Evolutionary conservation across 2,329 filamentous ascomycete genomes (phyloP).

Genomic region (Mollisiaceae sp.): DNA sequence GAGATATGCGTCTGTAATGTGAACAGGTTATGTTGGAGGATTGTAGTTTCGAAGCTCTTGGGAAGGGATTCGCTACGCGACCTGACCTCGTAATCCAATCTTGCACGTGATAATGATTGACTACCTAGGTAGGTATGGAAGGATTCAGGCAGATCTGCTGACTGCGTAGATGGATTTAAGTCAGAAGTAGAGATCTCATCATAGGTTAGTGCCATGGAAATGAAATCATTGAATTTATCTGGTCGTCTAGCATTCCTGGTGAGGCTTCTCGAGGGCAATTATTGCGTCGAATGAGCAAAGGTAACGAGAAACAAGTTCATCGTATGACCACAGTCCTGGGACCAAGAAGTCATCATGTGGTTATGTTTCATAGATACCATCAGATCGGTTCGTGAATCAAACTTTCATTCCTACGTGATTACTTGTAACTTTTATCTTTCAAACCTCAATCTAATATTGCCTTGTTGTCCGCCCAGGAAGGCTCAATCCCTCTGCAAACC

Average conservation of each 20-base stretch:
- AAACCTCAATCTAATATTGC: conserved; percentile 58
- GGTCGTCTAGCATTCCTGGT: not conserved
- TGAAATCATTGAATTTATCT: no score
- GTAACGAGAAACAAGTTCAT: not conserved
- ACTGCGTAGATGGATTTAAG: not conserved
- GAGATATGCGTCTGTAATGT: conserved; percentile 13
- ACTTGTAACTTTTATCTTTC: not conserved
- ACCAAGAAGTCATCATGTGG: not conserved
- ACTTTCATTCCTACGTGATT: not conserved
- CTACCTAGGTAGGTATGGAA: not conserved
- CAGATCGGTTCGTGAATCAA: not conserved
- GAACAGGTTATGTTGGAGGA: conserved; percentile 24
- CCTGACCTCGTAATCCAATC: conserved; percentile 1
- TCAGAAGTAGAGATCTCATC: no score
- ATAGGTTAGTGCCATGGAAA: no score
- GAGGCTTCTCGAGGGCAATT: not conserved
- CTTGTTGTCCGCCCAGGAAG: conserved; percentile 67
- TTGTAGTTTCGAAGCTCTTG: conserved; percentile 18
- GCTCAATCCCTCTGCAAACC: conserved; percentile 70
- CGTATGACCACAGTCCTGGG: not conserved
- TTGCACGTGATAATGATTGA: conserved; percentile 16
- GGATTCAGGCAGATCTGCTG: not conserved
- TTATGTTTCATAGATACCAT: not conserved
- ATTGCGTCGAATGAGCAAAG: not conserved
- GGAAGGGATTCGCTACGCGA: not conserved